Percentiles rank a stretch among this genome's conserved stretches.
These are phyloP conservation scores for Globisporangium paddicum DNA, from an alignment of 352 stramenopile species.

Conservation along the genomic window DNA sequence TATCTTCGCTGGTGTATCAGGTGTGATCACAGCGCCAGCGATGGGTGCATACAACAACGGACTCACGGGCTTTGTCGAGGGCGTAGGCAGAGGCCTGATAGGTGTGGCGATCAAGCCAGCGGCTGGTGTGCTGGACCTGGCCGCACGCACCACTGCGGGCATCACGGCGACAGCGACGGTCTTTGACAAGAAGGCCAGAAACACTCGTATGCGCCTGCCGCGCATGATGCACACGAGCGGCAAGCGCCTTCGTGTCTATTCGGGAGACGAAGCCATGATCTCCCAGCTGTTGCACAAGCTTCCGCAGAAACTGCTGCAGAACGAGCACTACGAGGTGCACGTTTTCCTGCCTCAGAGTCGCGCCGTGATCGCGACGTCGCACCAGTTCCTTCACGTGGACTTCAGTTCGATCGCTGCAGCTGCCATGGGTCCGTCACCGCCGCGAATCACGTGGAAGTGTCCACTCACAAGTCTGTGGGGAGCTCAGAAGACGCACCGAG, in stretches of 20 bases:
- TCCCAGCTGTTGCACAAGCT: constrained; percentile 56
- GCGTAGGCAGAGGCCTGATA: constrained; percentile 83
- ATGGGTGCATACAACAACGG: constrained; percentile 88
- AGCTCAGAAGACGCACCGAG: constrained; percentile 32
- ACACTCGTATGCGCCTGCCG: constrained; percentile 61
- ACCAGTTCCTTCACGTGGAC: constrained; percentile 65
- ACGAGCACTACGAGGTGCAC: constrained; percentile 77
- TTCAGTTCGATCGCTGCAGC: constrained; percentile 28
- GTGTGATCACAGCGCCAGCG: constrained; percentile 89
- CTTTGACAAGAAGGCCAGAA: constrained; percentile 71
- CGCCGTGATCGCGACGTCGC: constrained; percentile 67
- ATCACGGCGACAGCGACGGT: constrained; percentile 84
- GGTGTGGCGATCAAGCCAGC: constrained; percentile 88
- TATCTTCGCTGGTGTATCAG: constrained; percentile 87
- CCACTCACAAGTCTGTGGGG: constrained; percentile 38
- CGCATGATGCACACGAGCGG: constrained; percentile 75
- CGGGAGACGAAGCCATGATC: constrained; percentile 61
- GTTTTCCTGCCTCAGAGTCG: constrained; percentile 61
- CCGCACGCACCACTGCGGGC: constrained; percentile 65
- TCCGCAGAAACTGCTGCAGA: constrained; percentile 48
- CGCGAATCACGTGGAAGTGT: constrained; percentile 44
- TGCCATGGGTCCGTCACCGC: constrained; percentile 13
- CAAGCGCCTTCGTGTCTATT: constrained; percentile 76
- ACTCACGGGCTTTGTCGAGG: constrained; percentile 86
- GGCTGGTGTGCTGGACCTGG: constrained; percentile 79